phyloP scores from a whole-genome alignment of 768 basidiomycete genomes.

The Rickenella mellea region DNA sequence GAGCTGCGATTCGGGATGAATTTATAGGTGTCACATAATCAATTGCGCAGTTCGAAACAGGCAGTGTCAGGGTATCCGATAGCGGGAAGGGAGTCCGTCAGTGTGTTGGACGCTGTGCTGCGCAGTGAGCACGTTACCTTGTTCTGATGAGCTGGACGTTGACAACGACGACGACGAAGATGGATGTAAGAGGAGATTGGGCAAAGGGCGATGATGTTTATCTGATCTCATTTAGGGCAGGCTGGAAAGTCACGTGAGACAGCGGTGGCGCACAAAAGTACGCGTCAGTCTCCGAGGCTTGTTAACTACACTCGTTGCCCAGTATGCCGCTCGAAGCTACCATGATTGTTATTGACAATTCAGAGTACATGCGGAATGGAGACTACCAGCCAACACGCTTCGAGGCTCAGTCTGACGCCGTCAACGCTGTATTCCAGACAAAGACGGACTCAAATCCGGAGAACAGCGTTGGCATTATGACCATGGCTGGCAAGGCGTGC shows the following conservation, averaged over 20 bases:
- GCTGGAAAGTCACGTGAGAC: neutral
- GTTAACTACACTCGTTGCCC: slow-evolving; percentile 9
- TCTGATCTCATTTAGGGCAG: neutral
- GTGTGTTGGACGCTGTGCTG: neutral
- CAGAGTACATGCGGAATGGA: slow-evolving; percentile 94
- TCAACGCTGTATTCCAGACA: slow-evolving; percentile 80
- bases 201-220: slow-evolving; percentile 1
- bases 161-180: neutral
- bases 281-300: neutral
- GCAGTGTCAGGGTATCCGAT: neutral
- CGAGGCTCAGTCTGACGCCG: slow-evolving; percentile 86
- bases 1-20: neutral
- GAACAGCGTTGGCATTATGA: slow-evolving; percentile 96
- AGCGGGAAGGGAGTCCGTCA: neutral
- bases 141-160: neutral
- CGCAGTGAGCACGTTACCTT: neutral
- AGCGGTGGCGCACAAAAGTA: neutral
- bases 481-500: slow-evolving; percentile 94
- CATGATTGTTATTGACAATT: slow-evolving; percentile 96
- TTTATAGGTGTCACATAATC: neutral
- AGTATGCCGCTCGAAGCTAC: slow-evolving; percentile 96
- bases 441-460: slow-evolving; percentile 97
- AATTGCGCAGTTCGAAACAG: neutral
- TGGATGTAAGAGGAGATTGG: no score
- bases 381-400: slow-evolving; percentile 84